These are phyloP conservation scores for Flaveria sonorensis DNA, from an alignment of 129 eudicot genomes.

Conservation along the genomic window DNA sequence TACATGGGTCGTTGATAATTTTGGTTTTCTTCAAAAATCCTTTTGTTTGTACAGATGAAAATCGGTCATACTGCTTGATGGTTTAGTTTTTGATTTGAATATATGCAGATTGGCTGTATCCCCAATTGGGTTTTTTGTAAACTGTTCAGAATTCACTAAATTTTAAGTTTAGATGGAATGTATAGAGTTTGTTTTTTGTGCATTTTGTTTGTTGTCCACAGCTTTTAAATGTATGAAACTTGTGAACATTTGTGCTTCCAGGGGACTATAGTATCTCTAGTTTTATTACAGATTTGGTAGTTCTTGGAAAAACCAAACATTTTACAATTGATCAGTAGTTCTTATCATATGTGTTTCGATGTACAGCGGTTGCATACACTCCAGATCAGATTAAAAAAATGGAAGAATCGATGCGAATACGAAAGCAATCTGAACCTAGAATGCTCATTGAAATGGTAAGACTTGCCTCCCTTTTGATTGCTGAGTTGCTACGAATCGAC, in stretches of 20 bases:
- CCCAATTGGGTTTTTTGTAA: conserved; percentile 5
- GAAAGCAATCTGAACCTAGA: conserved; percentile 72
- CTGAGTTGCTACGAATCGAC: conserved; percentile 10
- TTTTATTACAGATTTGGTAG: conserved; percentile 1
- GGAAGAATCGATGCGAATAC: conserved; percentile 84
- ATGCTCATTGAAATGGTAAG: conserved; percentile 76
- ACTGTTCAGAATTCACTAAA: background rate
- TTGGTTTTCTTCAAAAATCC: background rate
- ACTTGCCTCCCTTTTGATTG: background rate
- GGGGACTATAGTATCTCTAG: background rate
- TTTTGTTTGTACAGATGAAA: conserved; percentile 7
- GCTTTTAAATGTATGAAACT: background rate
- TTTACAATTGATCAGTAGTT: conserved; percentile 8
- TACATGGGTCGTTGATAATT: no score
- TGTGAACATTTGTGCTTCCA: background rate
- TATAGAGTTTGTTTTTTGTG: background rate
- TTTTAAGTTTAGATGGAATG: background rate
- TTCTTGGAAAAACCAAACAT: background rate
- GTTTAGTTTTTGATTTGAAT: background rate
- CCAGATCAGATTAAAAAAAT: conserved; percentile 73
- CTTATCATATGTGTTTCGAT: background rate
- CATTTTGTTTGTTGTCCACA: conserved; percentile 3
- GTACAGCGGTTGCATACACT: conserved; percentile 56
- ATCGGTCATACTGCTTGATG: background rate
- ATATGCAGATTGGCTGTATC: background rate